Percentiles rank a stretch among this genome's conserved stretches.
These are phyloP conservation scores for Sporisorium scitamineum DNA, from an alignment of 1,284 basidiomycete species.

Conservation along the genomic window DNA sequence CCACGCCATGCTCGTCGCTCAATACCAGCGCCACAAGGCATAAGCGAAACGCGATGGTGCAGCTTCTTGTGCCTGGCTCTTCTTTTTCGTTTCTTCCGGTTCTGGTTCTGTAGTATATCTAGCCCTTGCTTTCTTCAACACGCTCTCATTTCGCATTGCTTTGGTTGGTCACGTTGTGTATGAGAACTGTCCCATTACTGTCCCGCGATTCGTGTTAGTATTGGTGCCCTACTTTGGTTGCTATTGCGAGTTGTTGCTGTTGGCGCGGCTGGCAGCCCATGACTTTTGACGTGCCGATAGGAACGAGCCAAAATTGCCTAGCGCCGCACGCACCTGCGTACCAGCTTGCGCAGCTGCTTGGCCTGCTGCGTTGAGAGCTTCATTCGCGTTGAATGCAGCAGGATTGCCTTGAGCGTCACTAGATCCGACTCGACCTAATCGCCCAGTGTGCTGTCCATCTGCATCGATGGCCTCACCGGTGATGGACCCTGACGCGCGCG, in stretches of 20 bases:
- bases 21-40: conserved; percentile 66
- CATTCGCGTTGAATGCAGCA: conserved; percentile 37
- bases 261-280: conserved; percentile 38
- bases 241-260: conserved; percentile 14
- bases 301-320: conserved; percentile 64
- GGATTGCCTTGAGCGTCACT: conserved; percentile 7
- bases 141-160: conserved; percentile 34
- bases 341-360: conserved; percentile 59
- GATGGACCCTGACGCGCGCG: conserved; percentile 36
- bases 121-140: conserved; percentile 36
- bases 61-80: background rate
- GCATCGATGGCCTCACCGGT: conserved; percentile 56
- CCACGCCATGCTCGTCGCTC: conserved; percentile 67
- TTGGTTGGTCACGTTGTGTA: background rate
- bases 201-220: background rate
- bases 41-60: conserved; percentile 1
- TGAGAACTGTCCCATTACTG: background rate
- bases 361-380: conserved; percentile 43
- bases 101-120: conserved; percentile 56
- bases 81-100: conserved; percentile 20
- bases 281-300: conserved; percentile 54
- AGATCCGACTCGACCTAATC: conserved; percentile 29
- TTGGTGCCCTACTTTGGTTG: background rate
- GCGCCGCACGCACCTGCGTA: conserved; percentile 60
- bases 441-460: conserved; percentile 33